Evolutionary conservation across 225 moss, liverwort and hornwort genomes (phyloP).

Genomic region (Neckera pumila): DNA sequence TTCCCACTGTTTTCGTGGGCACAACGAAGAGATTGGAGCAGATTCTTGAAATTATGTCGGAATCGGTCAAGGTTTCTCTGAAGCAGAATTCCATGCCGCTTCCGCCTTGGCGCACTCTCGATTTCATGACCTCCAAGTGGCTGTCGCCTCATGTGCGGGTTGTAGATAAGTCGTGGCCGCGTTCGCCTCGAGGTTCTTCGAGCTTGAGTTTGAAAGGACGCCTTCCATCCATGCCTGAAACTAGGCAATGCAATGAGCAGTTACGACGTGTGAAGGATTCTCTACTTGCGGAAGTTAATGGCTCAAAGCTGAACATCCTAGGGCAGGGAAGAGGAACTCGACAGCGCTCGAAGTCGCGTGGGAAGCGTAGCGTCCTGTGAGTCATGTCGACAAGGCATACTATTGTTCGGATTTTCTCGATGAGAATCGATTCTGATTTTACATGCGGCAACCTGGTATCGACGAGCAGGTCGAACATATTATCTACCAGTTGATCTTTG

Average conservation of each 20-base stretch:
- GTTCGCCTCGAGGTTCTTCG: slow-evolving; percentile 14
- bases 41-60: slow-evolving; percentile 60
- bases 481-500: neutral
- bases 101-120: slow-evolving; percentile 76
- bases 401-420: neutral
- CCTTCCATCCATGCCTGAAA: slow-evolving; percentile 26
- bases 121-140: slow-evolving; percentile 72
- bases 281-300: slow-evolving; percentile 42
- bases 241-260: slow-evolving; percentile 44
- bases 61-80: slow-evolving; percentile 50
- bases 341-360: neutral
- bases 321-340: slow-evolving; percentile 2
- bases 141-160: slow-evolving; percentile 37
- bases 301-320: slow-evolving; percentile 12
- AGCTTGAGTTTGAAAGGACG: slow-evolving; percentile 32
- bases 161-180: slow-evolving; percentile 7
- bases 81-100: slow-evolving; percentile 64
- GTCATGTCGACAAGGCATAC: neutral
- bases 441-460: slow-evolving; percentile 6
- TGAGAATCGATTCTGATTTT: neutral
- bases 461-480: slow-evolving; percentile 2
- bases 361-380: slow-evolving; percentile 21
- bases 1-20: slow-evolving; percentile 71
- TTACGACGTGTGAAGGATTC: slow-evolving; percentile 50
- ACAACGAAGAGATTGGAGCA: slow-evolving; percentile 42